Evolutionary conservation across 2,329 filamentous ascomycete genomes (phyloP), one percentile per base, ranked within the genome.

Genomic region (Trichoderma sp.): DNA sequence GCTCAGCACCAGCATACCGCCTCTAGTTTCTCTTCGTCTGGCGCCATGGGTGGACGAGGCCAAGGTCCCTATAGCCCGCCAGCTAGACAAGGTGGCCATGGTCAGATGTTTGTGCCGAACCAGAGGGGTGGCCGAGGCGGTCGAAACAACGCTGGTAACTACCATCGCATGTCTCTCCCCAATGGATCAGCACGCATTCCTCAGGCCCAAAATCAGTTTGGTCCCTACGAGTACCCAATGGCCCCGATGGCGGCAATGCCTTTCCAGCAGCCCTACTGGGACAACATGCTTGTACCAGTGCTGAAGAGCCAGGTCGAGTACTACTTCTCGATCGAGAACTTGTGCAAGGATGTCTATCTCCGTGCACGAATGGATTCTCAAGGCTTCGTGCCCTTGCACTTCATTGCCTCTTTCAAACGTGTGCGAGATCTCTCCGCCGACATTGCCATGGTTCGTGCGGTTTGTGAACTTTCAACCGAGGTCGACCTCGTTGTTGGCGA

Each of bases 271-370:
- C 87, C 76, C 5, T 86, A 87, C 88, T 76, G 85, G 83, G 71
- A 86, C 74, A 89, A 90, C 76, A 73, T 79, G 72, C 63, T 79
- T 19, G 58, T 84, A 47, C 74, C 79, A 4, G 77, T 84, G 58
- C 77, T 88, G 60, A 84, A 81, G 67, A 78, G 77, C 72, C 83
- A 86, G 76, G 87, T 94, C 47, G 93, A 97, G 76, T 99, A 97
- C 83, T 99, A 99, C 81, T 97, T 99, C 81, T 98, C 95, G 0
- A 87, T 97, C 33, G 92, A 97, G 76, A 99, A 99, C 78, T 86
- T 98, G 61, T 92, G 93, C 85, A 97, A 97, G 81, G 96, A 99
- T 76, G 86, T 92, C 76, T 98, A 89, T 80, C 85, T 99, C 70
- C 91, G 96, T 69, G 90, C 88, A 75, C 90, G 94, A 74, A 98